Conservation (phyloP, 176 grass and related monocot species). For the Aegilops tauschii region DNA sequence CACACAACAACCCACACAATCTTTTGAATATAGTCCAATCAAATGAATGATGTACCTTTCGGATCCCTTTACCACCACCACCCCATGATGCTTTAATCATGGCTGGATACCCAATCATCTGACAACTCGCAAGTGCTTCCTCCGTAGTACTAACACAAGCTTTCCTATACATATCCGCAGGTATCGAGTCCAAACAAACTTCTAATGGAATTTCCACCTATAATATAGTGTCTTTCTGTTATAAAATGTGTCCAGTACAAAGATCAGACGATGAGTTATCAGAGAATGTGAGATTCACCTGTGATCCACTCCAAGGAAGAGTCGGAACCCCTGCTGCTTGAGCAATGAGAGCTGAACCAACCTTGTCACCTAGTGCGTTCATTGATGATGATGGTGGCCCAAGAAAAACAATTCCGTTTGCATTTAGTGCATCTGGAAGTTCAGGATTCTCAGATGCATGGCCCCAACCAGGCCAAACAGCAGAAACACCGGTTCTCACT, state of each 20-base stretch:
- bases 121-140: conserved; percentile 93
- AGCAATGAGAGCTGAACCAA: conserved; percentile 96
- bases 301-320: conserved; percentile 94
- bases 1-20: conserved; percentile 30
- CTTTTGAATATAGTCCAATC: neutral
- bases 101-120: conserved; percentile 91
- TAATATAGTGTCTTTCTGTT: neutral
- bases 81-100: conserved; percentile 99
- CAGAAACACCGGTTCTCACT: conserved; percentile 74
- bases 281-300: conserved; percentile 52
- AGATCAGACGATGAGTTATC: conserved; percentile 13
- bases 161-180: conserved; percentile 86
- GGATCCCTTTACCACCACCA: conserved; percentile 97
- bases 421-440: conserved; percentile 73
- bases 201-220: conserved; percentile 82
- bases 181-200: conserved; percentile 71
- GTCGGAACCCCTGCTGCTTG: conserved; percentile 97
- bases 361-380: conserved; percentile 93
- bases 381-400: conserved; percentile 88
- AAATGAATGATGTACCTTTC: conserved; percentile 63
- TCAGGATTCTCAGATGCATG: conserved; percentile 99
- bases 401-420: conserved; percentile 86
- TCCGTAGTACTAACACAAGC: conserved; percentile 95
- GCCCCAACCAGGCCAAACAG: conserved; percentile 99
- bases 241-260: conserved; percentile 4